Percentiles rank a stretch among this genome's conserved stretches.
Evolutionary conservation across 202 grass and related monocot species (phyloP).

Genomic region (Musa balbisiana): DNA sequence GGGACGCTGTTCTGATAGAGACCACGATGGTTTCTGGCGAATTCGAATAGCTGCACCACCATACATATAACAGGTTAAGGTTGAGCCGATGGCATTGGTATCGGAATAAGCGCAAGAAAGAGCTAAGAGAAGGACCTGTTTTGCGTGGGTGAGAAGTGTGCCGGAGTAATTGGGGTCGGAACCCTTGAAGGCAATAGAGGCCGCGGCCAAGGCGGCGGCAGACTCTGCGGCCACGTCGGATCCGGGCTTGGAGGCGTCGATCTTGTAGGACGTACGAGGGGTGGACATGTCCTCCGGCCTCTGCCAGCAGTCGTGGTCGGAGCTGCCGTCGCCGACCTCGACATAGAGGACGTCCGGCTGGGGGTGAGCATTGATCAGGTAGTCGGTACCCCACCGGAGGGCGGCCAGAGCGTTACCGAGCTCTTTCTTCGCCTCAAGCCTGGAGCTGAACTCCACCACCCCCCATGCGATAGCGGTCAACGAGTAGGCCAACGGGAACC

Average conservation of each 20-base stretch:
- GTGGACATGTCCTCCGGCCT: constrained; percentile 21
- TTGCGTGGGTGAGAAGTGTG: constrained; percentile 1
- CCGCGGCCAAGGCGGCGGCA: constrained; percentile 10
- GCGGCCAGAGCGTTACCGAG: neutral
- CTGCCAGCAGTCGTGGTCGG: constrained; percentile 14
- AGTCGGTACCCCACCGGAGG: constrained; percentile 17
- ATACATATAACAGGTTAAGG: no score
- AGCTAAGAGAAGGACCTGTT: neutral
- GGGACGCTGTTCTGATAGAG: constrained; percentile 67
- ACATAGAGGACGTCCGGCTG: neutral
- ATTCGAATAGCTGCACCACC: constrained; percentile 47
- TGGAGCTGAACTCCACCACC: neutral
- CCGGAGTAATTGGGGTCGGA: neutral
- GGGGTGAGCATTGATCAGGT: constrained; percentile 7
- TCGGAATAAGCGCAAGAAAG: no score
- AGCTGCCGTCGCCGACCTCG: constrained; percentile 12
- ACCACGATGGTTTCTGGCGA: constrained; percentile 46
- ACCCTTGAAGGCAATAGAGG: neutral
- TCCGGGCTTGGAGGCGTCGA: neutral
- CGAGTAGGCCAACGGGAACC: constrained; percentile 10
- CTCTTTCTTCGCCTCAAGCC: neutral
- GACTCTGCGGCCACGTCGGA: constrained; percentile 15
- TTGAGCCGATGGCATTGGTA: no score
- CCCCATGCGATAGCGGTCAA: constrained; percentile 4
- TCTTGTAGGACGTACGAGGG: neutral